These are phyloP conservation scores for Tympanopsis confertula DNA, from an alignment of 2,329 filamentous ascomycete genomes.

Conservation along the genomic window DNA sequence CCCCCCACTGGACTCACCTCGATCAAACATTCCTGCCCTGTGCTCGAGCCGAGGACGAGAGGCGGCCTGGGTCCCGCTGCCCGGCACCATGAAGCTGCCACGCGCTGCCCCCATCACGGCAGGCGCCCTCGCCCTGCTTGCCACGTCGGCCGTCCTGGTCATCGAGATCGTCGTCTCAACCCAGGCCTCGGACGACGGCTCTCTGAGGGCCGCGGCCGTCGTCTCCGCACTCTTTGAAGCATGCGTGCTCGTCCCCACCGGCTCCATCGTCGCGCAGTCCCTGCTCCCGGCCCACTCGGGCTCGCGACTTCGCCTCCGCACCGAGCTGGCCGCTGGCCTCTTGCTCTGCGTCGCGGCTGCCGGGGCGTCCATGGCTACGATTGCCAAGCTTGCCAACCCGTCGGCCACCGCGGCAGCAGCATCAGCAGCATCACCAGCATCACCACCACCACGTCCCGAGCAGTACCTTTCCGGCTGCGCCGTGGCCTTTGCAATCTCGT, in stretches of 20 bases:
- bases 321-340: neutral
- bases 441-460: too few relatives aligned
- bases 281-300: neutral
- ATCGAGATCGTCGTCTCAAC: neutral
- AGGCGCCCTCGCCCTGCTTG: neutral
- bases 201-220: neutral
- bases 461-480: slow-evolving; percentile 32
- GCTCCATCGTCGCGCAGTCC: neutral
- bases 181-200: neutral
- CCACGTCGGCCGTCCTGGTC: neutral
- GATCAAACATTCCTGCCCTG: too few relatives aligned
- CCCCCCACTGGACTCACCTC: too few relatives aligned
- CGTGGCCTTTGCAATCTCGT: slow-evolving; percentile 30
- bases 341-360: neutral
- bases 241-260: neutral
- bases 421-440: too few relatives aligned
- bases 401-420: neutral
- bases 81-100: neutral
- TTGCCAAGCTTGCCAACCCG: neutral
- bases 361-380: neutral
- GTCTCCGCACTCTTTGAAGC: neutral
- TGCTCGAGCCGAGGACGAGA: too few relatives aligned
- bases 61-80: too few relatives aligned
- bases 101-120: neutral
- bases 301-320: neutral